Base-by-base conservation (phyloP, 139 green algal species). In the Micractinium sp. region DNA sequence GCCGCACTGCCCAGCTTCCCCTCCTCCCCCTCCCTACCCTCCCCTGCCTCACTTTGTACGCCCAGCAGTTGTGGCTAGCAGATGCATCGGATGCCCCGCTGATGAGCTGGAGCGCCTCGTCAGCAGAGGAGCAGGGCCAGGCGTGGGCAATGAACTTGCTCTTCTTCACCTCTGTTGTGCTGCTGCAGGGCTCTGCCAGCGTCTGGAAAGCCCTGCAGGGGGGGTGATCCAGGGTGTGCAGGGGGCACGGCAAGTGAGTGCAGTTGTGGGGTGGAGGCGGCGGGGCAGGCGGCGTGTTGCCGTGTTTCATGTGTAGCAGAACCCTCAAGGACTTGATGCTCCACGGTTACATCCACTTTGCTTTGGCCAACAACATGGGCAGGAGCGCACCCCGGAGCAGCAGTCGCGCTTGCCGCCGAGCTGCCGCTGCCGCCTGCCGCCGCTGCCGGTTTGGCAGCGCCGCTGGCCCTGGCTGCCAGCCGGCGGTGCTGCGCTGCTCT, bases 61-160 rank as follows among this genome's bases (percentile, higher is more conserved):
- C 95, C 79, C 89, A 98, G 91, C 96, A 98, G 92, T 98, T 98
- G 90, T 98, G 96, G 0, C 88, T 93, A 33, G 96, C 96, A 1
- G 86, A 82, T 1, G 87, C 74, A 82, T 97, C 95, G 7, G 56
- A 85, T 4, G 81, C 76, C 0, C 47, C 87, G 3, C 75, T 61
- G 22, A 98, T 93, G 13, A 94, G 85, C 15, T 87, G 22, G 56
- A 96, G 39, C 0, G 96, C 96, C 86, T 95, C 89, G 3, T 91
- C 88, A 0, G 90, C 22, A 2, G 83, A 92, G 3, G 56, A 74
- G 2, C 96, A 92, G 2, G 95, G 95, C 93, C 94, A 96, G 0
- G 95, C 95, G 35, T 78, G 94, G 5, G 94, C 90, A 0, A 98
- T 47, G 88, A 98, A 98, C 60, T 91, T 94, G 82, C 71, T 93